phyloP scores from a whole-genome alignment of 306 rosid species.

The Pterocarpus santalinus region DNA sequence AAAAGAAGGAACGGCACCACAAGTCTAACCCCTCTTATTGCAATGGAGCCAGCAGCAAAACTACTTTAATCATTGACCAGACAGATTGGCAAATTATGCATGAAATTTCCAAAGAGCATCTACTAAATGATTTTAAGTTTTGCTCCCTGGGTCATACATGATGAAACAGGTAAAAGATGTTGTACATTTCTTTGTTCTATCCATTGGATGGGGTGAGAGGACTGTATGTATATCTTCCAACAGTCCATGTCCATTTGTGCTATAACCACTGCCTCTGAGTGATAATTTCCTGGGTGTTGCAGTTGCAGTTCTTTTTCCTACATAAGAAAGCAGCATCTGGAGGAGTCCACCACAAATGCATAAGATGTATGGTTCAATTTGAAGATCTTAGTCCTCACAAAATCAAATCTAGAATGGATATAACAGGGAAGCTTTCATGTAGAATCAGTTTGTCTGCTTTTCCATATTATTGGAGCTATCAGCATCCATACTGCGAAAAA shows the following conservation, averaged over 20 bases:
- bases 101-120: constrained; percentile 26
- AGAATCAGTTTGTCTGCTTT: constrained; percentile 61
- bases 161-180: constrained; percentile 22
- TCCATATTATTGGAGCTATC: constrained; percentile 84
- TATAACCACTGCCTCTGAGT: constrained; percentile 39
- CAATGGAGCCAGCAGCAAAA: no score
- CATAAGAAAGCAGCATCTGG: constrained; percentile 16
- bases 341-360: constrained; percentile 41
- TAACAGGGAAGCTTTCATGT: constrained; percentile 38
- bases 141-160: constrained; percentile 21
- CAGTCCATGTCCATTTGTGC: constrained; percentile 30
- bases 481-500: constrained; percentile 87
- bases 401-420: constrained; percentile 32
- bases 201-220: constrained; percentile 26
- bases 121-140: constrained; percentile 31
- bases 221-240: constrained; percentile 16
- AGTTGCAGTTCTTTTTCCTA: constrained; percentile 38
- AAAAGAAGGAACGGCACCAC: no score
- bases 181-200: constrained; percentile 31
- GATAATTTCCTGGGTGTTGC: constrained; percentile 39
- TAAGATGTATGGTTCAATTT: constrained; percentile 7
- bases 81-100: constrained; percentile 21
- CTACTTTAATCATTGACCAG: background rate
- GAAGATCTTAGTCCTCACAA: constrained; percentile 41
- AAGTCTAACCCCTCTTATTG: no score